Evolutionary conservation across 2,329 filamentous ascomycete species (phyloP).

Genomic region (Apiospora kogelbergensis): DNA sequence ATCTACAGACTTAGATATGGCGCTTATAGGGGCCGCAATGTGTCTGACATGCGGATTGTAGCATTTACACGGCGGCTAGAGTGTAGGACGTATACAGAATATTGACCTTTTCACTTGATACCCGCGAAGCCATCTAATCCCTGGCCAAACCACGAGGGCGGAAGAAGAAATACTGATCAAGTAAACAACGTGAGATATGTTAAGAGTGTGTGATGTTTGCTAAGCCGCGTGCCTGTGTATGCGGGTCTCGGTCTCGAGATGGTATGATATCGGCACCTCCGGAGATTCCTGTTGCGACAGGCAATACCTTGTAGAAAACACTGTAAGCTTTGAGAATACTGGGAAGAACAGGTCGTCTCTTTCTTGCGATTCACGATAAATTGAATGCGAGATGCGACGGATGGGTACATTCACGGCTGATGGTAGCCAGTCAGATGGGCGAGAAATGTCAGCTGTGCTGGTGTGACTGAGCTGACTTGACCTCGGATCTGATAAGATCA

Average conservation of each 20-base stretch:
- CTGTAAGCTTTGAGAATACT: background rate
- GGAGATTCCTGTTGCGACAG: background rate
- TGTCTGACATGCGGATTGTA: constrained; percentile 8
- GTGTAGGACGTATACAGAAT: background rate
- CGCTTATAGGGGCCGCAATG: background rate
- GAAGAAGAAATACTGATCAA: background rate
- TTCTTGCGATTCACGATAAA: background rate
- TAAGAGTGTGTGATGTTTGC: background rate
- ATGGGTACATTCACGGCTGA: background rate
- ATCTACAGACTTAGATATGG: constrained; percentile 5
- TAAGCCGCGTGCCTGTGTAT: background rate
- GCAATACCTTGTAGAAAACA: background rate
- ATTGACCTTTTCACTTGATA: background rate
- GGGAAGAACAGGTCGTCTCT: background rate
- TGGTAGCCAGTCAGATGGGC: background rate
- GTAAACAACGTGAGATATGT: background rate
- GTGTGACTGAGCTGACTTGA: background rate
- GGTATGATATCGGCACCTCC: background rate
- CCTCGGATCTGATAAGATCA: constrained; percentile 15
- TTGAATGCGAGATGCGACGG: background rate
- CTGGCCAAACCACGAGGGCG: background rate
- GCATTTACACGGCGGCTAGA: constrained; percentile 9
- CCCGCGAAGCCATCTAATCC: background rate
- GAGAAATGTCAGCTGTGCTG: constrained; percentile 10
- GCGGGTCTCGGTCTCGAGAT: background rate